Evolutionary conservation across 345 rosid genomes (phyloP), one percentile per base, ranked within the genome.

Genomic region (Linum lewisii): DNA sequence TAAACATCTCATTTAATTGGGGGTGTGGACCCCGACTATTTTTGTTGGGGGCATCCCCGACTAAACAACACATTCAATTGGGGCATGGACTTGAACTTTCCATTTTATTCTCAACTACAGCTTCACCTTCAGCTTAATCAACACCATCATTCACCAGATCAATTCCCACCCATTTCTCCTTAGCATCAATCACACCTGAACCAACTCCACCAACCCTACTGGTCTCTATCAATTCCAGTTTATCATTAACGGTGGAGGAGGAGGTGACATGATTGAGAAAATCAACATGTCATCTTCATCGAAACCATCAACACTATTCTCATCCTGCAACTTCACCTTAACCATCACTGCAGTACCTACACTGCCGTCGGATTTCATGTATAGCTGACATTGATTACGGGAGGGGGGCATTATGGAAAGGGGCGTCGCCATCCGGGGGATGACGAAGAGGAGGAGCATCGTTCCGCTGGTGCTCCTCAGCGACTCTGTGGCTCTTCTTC

Each of bases 211-310:
- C 15, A 63, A 54, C 54, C 53, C 58, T 73, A 58, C 75, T 74
- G 25, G 70, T 72, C 82, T 67, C 84, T 62, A 74, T 52, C 37
- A 64, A 23, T 63, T 73, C 76, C 59, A 73, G 78, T 63, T 74
- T 70, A 60, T 72, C 74, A 60, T 70, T 55, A 72, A 83, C 62
- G 81, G 81, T 0, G 70, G 65, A 3, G 65, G 95, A 0, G 86
- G 86, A 0, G 84, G 84, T 13, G 79, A 86, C 20, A 54, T 45
- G 10, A 83, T 77, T 73, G 79, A 68, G 11, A 79, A 63, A 60
- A 68, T 67, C 26, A 68, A 64, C 54, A 47, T 57, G 21, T 76
- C 90, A 4, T 80, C 86, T 16, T 80, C 80, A 42, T 79, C 69
- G 52, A 69, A 64, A 57, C 61, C 65, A 62, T 54, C 58, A 42